These are phyloP conservation scores for Neocucurbitaria cava DNA, from an alignment of 2,329 filamentous ascomycete genomes.

Conservation along the genomic window DNA sequence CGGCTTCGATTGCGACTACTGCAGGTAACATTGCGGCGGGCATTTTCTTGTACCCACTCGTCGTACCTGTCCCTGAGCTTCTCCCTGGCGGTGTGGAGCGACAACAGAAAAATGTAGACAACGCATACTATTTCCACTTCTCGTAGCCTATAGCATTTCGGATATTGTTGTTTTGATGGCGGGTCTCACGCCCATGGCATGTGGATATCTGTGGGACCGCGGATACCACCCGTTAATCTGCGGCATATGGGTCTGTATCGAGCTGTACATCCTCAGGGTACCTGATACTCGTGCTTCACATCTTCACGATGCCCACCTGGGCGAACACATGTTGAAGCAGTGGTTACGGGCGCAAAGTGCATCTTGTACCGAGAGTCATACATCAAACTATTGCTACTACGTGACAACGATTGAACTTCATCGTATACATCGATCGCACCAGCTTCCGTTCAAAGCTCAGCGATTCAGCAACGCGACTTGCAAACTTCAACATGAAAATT, in stretches of 20 bases:
- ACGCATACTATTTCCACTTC: constrained; percentile 25
- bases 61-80: constrained; percentile 34
- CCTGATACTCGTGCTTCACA: constrained; percentile 16
- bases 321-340: constrained; percentile 14
- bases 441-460: neutral
- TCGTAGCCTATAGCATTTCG: constrained; percentile 27
- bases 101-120: constrained; percentile 32
- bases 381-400: constrained; percentile 8
- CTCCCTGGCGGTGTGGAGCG: constrained; percentile 38
- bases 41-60: constrained; percentile 31
- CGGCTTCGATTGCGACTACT: constrained; percentile 32
- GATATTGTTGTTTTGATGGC: constrained; percentile 10
- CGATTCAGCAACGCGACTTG: constrained; percentile 9
- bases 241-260: constrained; percentile 19
- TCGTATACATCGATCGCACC: constrained; percentile 1
- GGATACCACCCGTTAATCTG: constrained; percentile 22
- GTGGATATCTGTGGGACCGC: constrained; percentile 29
- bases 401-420: neutral
- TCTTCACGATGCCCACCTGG: constrained; percentile 4
- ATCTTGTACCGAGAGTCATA: neutral
- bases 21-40: constrained; percentile 35
- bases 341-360: constrained; percentile 2
- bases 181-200: constrained; percentile 15
- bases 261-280: constrained; percentile 10
- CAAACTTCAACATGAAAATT: constrained; percentile 19